Base-by-base conservation (phyloP, 208 protist species). In the Crithidia fasciculata region DNA sequence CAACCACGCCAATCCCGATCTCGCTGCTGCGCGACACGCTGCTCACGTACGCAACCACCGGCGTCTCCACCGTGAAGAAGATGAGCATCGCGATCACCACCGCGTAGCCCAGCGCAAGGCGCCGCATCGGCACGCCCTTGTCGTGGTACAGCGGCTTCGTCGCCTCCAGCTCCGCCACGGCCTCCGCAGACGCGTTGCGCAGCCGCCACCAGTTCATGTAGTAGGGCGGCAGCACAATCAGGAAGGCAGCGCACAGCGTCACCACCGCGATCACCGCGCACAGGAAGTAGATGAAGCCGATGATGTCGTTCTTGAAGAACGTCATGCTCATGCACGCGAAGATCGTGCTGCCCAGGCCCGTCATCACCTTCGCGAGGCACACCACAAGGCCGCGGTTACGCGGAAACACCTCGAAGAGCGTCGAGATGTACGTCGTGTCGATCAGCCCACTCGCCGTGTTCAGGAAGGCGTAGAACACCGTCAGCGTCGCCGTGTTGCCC, bases 301-400 rank as follows among this genome's bases (percentile, higher is more conserved):
- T 61, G 4, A 84, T 76, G 47, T 64, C 54, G 40, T 54, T 62
- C 45, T 76, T 76, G 64, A 89, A 82, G 10, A 86, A 40, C 13
- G 76, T 85, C 45, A 53, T 71, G 61, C 78, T 82, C 16, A 85
- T 13, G 63, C 69, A 78, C 4, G 71, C 65, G 19, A 83, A 67
- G 41, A 81, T 72, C 0, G 77, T 73, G 74, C 80, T 83, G 67
- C 77, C 78, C 18, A 89, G 75, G 40, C 78, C 79, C 15, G 78
- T 82, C 81, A 84, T 81, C 39, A 89, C 78, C 77, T 89, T 86
- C 10, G 80, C 73, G 37, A 85, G 72, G n/a, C 60, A 70, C 54
- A 87, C 67, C 19, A 84, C 80, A 9, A 72, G 80, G 62, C 76
- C 80, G 54, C 78, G 83, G 74, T 87, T 85, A 44, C 76, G 76